Percentiles rank a stretch among this genome's conserved stretches.
phyloP scores from a whole-genome alignment of 2,329 filamentous ascomycete species.

The Ceratocystis cubensis region DNA sequence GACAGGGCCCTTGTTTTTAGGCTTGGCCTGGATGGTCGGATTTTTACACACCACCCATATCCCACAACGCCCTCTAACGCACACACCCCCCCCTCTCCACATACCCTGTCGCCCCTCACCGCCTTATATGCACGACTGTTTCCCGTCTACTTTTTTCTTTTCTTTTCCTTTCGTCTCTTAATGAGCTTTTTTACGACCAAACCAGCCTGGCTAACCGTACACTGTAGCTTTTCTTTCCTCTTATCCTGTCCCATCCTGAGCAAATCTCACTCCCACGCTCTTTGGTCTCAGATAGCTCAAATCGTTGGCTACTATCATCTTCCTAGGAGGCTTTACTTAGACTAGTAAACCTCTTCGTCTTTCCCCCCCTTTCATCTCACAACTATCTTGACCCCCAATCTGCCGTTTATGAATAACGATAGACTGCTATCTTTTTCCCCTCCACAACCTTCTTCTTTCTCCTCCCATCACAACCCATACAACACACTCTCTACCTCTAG shows the following conservation, averaged over 20 bases:
- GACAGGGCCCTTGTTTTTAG: constrained; percentile 6
- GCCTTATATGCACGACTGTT: constrained; percentile 7
- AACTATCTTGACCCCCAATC: constrained; percentile 22
- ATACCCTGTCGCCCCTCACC: constrained; percentile 7
- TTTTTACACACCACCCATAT: background rate
- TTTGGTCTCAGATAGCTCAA: background rate
- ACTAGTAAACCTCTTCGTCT: background rate
- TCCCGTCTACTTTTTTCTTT: constrained; percentile 4
- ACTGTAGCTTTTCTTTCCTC: constrained; percentile 1
- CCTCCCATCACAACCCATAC: constrained; percentile 58
- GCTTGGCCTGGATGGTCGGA: background rate
- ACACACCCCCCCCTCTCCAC: background rate
- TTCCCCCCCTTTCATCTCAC: background rate
- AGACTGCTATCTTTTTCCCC: constrained; percentile 60
- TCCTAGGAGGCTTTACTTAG: background rate
- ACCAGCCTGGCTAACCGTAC: constrained; percentile 5
- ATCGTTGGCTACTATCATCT: background rate
- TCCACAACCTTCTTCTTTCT: constrained; percentile 55
- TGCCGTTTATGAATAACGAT: constrained; percentile 54
- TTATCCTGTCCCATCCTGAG: background rate
- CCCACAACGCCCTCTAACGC: background rate
- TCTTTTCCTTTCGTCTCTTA: constrained; percentile 3
- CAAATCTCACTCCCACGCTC: background rate
- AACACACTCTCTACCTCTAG: constrained; percentile 47
- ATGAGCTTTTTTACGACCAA: background rate